phyloP scores from a whole-genome alignment of 2,329 filamentous ascomycete species.

The Colletotrichum sp. region DNA sequence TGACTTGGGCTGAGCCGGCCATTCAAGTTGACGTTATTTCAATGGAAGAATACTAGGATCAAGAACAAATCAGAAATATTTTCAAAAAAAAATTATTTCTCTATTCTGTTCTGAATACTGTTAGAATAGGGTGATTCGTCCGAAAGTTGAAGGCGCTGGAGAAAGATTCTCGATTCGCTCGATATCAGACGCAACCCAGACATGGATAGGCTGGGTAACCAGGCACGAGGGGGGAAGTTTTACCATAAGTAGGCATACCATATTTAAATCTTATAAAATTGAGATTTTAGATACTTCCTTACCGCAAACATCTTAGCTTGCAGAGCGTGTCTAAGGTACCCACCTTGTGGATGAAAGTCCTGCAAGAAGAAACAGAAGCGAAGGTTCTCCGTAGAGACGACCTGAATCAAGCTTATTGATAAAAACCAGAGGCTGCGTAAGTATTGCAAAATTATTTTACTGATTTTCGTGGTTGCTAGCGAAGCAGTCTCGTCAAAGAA shows the following conservation, averaged over 20 bases:
- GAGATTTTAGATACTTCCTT: rapidly evolving
- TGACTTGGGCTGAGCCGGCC: too few relatives aligned
- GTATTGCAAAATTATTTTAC: too few relatives aligned
- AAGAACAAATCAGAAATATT: background rate
- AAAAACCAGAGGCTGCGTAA: rapidly evolving
- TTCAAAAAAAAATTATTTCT: too few relatives aligned
- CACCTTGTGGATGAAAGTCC: too few relatives aligned
- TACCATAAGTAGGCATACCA: background rate
- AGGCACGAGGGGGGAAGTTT: background rate
- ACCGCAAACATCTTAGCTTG: too few relatives aligned
- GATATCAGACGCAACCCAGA: background rate
- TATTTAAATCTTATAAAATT: background rate
- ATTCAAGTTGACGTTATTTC: too few relatives aligned
- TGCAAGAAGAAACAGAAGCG: too few relatives aligned
- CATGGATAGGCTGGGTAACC: background rate
- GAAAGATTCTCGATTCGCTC: background rate
- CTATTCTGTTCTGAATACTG: too few relatives aligned
- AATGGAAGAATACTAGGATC: too few relatives aligned
- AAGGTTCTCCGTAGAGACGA: too few relatives aligned
- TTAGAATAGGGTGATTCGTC: background rate
- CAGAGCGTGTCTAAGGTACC: rapidly evolving
- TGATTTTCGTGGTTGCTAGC: too few relatives aligned
- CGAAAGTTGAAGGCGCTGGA: background rate
- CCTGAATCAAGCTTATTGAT: too few relatives aligned
- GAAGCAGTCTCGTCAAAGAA: background rate